A percentile compares a stretch with the other conserved stretches of the same genome.
phyloP scores from a whole-genome alignment of 768 basidiomycete species.

The Mycena alexandri region DNA sequence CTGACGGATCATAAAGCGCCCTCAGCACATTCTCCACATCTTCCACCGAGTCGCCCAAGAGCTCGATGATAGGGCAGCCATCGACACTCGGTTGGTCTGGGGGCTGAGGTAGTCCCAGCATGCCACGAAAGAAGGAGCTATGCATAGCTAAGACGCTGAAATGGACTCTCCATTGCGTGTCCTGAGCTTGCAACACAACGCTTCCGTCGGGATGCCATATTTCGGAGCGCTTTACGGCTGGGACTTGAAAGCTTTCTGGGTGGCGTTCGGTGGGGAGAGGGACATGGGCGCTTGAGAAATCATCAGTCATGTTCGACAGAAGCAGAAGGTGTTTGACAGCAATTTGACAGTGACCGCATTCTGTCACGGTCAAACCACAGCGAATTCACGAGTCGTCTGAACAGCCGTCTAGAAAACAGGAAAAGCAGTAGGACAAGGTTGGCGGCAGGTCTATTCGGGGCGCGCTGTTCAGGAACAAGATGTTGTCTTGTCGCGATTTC shows the following conservation, averaged over 20 bases:
- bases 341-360: no score
- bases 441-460: no score
- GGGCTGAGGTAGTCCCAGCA: slow-evolving; percentile 31
- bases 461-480: no score
- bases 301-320: slow-evolving; percentile 13
- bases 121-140: slow-evolving; percentile 37
- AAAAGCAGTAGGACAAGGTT: no score
- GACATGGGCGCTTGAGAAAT: slow-evolving; percentile 7
- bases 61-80: slow-evolving; percentile 35
- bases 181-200: slow-evolving; percentile 36
- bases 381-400: no score
- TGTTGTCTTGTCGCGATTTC: no score
- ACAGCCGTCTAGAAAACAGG: no score
- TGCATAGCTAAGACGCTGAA: slow-evolving; percentile 36
- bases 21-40: slow-evolving; percentile 32
- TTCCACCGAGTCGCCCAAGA: slow-evolving; percentile 26
- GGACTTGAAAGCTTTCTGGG: neutral
- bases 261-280: slow-evolving; percentile 9
- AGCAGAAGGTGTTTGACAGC: no score
- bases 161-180: slow-evolving; percentile 40
- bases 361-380: no score
- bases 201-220: slow-evolving; percentile 41
- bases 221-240: slow-evolving; percentile 24
- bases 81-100: slow-evolving; percentile 29
- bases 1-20: slow-evolving; percentile 36